Percentiles rank a stretch among this genome's conserved stretches.
These are phyloP conservation scores for Acanthamoeba triangularis DNA, from an alignment of 208 protist genomes.

Conservation along the genomic window DNA sequence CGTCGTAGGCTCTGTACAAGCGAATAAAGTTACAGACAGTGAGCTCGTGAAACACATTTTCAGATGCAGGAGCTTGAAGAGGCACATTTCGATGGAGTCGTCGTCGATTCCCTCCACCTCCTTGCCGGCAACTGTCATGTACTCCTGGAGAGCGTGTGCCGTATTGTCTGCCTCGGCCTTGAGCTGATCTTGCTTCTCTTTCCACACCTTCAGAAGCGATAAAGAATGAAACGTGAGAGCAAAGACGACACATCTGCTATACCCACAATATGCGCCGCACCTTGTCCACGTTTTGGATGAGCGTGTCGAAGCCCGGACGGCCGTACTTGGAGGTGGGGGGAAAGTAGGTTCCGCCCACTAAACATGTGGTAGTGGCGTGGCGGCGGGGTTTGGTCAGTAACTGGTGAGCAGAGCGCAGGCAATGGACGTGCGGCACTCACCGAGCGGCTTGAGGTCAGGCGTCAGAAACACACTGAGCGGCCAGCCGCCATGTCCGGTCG, in stretches of 20 bases:
- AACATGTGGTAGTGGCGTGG: neutral
- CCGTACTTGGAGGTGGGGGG: conserved; percentile 19
- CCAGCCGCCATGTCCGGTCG: conserved; percentile 76
- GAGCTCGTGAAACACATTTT: neutral
- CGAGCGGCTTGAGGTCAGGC: conserved; percentile 78
- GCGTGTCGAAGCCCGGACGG: conserved; percentile 11
- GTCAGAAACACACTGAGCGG: conserved; percentile 81
- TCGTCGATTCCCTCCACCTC: conserved; percentile 6
- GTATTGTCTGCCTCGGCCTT: neutral
- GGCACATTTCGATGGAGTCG: neutral
- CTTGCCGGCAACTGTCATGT: conserved; percentile 16
- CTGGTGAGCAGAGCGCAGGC: too few relatives aligned
- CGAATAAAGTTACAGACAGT: neutral
- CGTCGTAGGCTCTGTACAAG: neutral
- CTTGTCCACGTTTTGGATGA: conserved; percentile 9
- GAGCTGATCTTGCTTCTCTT: neutral
- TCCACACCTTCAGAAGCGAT: neutral
- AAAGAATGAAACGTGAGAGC: neutral
- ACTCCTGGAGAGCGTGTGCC: neutral
- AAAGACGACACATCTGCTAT: neutral
- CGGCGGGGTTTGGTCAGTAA: too few relatives aligned
- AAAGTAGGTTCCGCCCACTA: conserved; percentile 73
- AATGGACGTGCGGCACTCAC: neutral
- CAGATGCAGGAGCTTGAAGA: neutral
- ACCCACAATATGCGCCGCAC: neutral